A percentile compares a stretch with the other conserved stretches of the same genome.
phyloP scores from a whole-genome alignment of 1,284 basidiomycete species.

The Sporisorium reilianum region DNA sequence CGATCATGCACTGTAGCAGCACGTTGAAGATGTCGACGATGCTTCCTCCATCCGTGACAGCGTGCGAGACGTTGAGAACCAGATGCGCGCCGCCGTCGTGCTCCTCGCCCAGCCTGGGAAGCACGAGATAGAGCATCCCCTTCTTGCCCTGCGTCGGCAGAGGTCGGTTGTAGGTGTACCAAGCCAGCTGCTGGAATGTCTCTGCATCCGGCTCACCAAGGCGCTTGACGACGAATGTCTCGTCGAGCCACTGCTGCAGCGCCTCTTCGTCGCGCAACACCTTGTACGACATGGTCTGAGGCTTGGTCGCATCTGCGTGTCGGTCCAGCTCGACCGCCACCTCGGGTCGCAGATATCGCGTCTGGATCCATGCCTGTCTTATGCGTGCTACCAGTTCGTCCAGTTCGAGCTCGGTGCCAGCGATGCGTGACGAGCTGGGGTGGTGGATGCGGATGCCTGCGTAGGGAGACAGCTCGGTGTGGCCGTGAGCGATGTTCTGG shows the following conservation, averaged over 20 bases:
- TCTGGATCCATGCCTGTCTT: conserved; percentile 28
- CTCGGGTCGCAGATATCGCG: conserved; percentile 34
- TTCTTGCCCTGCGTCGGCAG: conserved; percentile 35
- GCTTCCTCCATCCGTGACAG: conserved; percentile 44
- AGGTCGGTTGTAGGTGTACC: conserved; percentile 28
- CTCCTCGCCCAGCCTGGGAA: conserved; percentile 14
- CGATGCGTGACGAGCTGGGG: conserved; percentile 15
- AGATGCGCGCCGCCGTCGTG: conserved; percentile 14
- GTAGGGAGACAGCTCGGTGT: conserved; percentile 43
- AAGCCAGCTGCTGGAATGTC: conserved; percentile 13
- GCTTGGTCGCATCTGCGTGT: conserved; percentile 10
- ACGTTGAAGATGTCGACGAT: conserved; percentile 29
- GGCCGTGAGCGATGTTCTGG: conserved; percentile 44
- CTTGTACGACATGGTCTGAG: conserved; percentile 25
- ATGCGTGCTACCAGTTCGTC: conserved; percentile 28
- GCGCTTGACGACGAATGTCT: conserved; percentile 33
- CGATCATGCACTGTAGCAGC: conserved; percentile 33
- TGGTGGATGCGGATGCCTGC: conserved; percentile 17
- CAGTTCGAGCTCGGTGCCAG: conserved; percentile 21
- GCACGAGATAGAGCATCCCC: conserved; percentile 39
- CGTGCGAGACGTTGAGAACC: conserved; percentile 47
- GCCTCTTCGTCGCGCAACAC: conserved; percentile 27
- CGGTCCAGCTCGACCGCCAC: conserved; percentile 34
- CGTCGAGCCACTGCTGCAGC: conserved; percentile 27
- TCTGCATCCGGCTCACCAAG: conserved; percentile 18